Evolutionary conservation across 192 early-diverging fungal species (phyloP), one percentile per base, ranked within the genome.

Genomic region (Globomyces pollinis-pini): DNA sequence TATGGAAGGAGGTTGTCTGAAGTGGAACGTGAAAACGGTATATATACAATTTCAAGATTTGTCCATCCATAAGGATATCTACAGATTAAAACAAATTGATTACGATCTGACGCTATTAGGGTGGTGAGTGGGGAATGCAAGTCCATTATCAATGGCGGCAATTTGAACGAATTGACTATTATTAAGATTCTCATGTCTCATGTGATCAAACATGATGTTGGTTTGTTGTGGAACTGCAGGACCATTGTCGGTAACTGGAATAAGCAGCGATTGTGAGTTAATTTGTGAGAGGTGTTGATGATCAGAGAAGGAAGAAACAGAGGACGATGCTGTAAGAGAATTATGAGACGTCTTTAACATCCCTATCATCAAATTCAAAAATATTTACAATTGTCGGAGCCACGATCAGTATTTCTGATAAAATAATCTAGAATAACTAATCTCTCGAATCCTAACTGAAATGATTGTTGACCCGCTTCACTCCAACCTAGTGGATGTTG

Each of bases 1-100:
- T 86, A 62, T 1, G 83, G 78, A 24, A 92, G 72, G 9, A 90
- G 70, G 23, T 79, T 74, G 12, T 81, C 68, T 13, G 86, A 70
- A 0, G 87, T 91, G n/a, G 73, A 69, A n/a, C 68, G 45, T 13
- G 83, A 84, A 60, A 94, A 93, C 6, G 90, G 71, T 20, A 86
- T 64, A 42, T 85, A 68, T 2, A 82, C 47, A 2, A 75, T 70
- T 3, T 89, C 86, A 21, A 94, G 76, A 53, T 69, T 81, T 9
- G 85, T 65, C 92, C 92, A 94, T n/a, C 87, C 92, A 70, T 86
- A 93, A 7, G 92, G 92, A 56, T 93, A n/a, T n/a, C n/a, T n/a
- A n/a, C n/a, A n/a, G n/a, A n/a, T n/a, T n/a, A n/a, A n/a, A n/a
- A n/a, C n/a, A n/a, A n/a, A n/a, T n/a, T n/a, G n/a, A n/a, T n/a